Conservation (phyloP, 2,329 filamentous ascomycete species). For the Verruconis gallopava region DNA sequence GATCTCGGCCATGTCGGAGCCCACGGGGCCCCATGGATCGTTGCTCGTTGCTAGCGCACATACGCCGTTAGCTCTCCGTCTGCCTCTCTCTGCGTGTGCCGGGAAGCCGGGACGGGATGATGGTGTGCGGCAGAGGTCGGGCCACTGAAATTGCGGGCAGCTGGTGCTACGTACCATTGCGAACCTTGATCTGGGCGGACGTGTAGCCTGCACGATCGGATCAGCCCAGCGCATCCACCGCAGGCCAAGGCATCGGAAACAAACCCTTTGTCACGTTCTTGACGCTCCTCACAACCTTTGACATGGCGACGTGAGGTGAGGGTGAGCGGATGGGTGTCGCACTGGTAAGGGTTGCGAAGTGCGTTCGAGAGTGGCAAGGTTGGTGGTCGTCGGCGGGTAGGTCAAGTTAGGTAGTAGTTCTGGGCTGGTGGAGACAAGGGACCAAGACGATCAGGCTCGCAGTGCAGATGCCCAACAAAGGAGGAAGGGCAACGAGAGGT, state of each 20-base stretch:
- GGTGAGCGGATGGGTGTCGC: too few relatives aligned
- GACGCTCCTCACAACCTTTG: conserved; percentile 90
- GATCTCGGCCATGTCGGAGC: conserved; percentile 97
- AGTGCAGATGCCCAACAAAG: too few relatives aligned
- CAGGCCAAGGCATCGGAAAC: conserved; percentile 63
- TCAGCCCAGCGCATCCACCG: conserved; percentile 80
- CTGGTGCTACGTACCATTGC: conserved; percentile 21
- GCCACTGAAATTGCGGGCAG: conserved; percentile 1
- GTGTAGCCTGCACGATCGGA: conserved; percentile 34
- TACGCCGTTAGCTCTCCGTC: neutral
- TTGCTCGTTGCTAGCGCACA: conserved; percentile 80
- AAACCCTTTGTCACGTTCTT: conserved; percentile 99
- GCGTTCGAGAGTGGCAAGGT: too few relatives aligned
- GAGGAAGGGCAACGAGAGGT: too few relatives aligned
- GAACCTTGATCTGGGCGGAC: conserved; percentile 13
- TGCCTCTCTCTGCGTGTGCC: neutral
- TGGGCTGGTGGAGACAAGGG: too few relatives aligned
- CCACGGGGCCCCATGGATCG: conserved; percentile 95
- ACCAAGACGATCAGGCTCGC: too few relatives aligned
- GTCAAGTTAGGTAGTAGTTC: too few relatives aligned
- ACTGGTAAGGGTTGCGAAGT: too few relatives aligned
- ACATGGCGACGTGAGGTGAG: too few relatives aligned
- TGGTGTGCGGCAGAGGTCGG: conserved; percentile 15
- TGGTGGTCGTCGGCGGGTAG: too few relatives aligned
- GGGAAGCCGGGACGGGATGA: neutral